Conservation (phyloP, 2,329 filamentous ascomycete genomes). For the Coniella vitis region DNA sequence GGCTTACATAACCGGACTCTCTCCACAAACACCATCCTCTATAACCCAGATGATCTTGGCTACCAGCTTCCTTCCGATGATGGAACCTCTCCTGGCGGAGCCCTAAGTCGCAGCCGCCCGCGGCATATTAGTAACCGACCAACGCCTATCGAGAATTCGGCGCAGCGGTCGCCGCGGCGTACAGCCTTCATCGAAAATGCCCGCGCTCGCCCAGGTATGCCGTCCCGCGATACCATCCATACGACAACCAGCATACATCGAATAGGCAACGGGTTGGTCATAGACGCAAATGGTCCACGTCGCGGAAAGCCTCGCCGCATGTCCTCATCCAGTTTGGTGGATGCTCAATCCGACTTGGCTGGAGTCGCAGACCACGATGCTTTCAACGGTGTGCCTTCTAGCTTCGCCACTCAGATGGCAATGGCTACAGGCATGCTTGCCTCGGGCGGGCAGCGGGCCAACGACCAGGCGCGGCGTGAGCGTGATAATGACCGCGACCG, state of each 20-base stretch:
- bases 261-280: conserved; percentile 41
- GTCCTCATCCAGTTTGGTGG: conserved; percentile 63
- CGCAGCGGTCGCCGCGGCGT: conserved; percentile 43
- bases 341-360: conserved; percentile 55
- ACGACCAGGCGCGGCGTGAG: conserved; percentile 22
- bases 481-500: conserved; percentile 51
- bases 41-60: conserved; percentile 50
- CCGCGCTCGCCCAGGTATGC: conserved; percentile 51
- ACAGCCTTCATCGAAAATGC: conserved; percentile 35
- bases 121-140: conserved; percentile 33
- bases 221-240: conserved; percentile 44
- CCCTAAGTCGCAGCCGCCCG: conserved; percentile 22
- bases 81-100: conserved; percentile 33
- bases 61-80: conserved; percentile 21
- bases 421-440: conserved; percentile 56
- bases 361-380: conserved; percentile 53
- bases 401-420: conserved; percentile 75
- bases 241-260: conserved; percentile 44
- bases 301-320: conserved; percentile 32
- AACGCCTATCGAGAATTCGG: conserved; percentile 30
- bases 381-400: conserved; percentile 60
- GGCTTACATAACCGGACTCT: conserved; percentile 62
- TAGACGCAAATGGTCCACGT: conserved; percentile 38
- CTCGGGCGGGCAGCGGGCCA: conserved; percentile 35
- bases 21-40: conserved; percentile 79